phyloP scores from a whole-genome alignment of 768 basidiomycete genomes.

The Mycena alexandri region DNA sequence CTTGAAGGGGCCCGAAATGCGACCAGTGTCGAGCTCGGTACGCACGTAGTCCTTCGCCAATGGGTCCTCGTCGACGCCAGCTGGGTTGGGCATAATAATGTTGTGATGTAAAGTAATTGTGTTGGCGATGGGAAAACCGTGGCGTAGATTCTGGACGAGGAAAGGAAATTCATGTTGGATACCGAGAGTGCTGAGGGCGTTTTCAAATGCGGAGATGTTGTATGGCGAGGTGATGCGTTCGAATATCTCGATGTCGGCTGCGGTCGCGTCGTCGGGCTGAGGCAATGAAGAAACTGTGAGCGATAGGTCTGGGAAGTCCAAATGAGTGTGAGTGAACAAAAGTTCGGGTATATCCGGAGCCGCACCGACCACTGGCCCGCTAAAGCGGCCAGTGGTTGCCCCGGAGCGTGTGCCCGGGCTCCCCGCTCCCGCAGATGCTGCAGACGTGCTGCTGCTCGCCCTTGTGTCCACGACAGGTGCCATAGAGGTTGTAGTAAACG shows the following conservation, averaged over 20 bases:
- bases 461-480: no score
- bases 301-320: constrained; percentile 11
- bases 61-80: background rate
- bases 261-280: no score
- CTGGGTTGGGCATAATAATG: constrained; percentile 13
- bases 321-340: background rate
- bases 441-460: background rate
- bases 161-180: constrained; percentile 14
- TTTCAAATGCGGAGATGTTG: constrained; percentile 12
- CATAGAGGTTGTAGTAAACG: no score
- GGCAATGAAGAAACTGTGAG: background rate
- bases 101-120: background rate
- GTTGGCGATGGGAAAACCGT: constrained; percentile 24
- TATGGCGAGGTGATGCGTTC: constrained; percentile 10
- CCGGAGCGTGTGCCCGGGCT: background rate
- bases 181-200: background rate
- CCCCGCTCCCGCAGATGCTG: background rate
- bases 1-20: background rate
- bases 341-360: constrained; percentile 8
- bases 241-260: no score
- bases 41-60: constrained; percentile 3
- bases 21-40: background rate
- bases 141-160: constrained; percentile 13
- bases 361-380: background rate
- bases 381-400: background rate